Conservation (phyloP, 2,329 filamentous ascomycete genomes). For the Beauveria medogensis region DNA sequence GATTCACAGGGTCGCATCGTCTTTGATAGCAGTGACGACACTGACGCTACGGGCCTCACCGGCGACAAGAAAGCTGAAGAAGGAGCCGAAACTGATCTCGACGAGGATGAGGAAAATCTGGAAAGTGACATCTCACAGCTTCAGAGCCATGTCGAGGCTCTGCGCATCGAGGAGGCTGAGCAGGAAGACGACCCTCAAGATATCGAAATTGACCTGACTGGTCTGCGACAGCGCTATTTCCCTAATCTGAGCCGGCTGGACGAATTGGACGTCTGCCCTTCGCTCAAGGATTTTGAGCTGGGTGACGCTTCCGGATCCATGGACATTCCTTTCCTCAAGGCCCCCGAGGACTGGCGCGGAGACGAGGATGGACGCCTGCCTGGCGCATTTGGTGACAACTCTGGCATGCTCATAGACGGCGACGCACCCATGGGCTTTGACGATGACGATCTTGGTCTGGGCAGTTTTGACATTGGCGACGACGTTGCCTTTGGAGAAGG, state of each 20-base stretch:
- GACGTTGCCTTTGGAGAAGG: slow-evolving; percentile 90
- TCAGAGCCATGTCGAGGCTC: slow-evolving; percentile 13
- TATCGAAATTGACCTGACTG: slow-evolving; percentile 69
- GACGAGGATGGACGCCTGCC: slow-evolving; percentile 55
- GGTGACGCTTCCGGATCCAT: slow-evolving; percentile 77
- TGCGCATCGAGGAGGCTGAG: slow-evolving; percentile 33
- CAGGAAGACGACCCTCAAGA: slow-evolving; percentile 35
- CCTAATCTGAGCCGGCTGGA: slow-evolving; percentile 70
- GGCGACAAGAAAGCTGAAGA: slow-evolving; percentile 38
- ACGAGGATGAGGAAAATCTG: slow-evolving; percentile 29
- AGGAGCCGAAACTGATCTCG: slow-evolving; percentile 32
- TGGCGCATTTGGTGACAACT: slow-evolving; percentile 54
- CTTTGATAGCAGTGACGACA: slow-evolving; percentile 95
- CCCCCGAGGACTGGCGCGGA: slow-evolving; percentile 75
- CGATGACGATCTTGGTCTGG: slow-evolving; percentile 62
- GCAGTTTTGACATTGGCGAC: slow-evolving; percentile 60
- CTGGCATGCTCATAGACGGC: slow-evolving; percentile 78
- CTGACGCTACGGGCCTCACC: slow-evolving; percentile 85
- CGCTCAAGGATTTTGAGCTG: slow-evolving; percentile 86
- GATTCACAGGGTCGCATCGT: slow-evolving; percentile 88
- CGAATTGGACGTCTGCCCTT: slow-evolving; percentile 86
- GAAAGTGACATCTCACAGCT: slow-evolving; percentile 18
- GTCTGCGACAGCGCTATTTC: slow-evolving; percentile 75
- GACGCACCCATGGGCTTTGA: slow-evolving; percentile 73
- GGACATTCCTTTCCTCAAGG: slow-evolving; percentile 87